Percentiles rank a stretch among this genome's conserved stretches.
These are phyloP conservation scores for Clavariopsis aquatica DNA, from an alignment of 495 filamentous ascomycete genomes.

Conservation along the genomic window DNA sequence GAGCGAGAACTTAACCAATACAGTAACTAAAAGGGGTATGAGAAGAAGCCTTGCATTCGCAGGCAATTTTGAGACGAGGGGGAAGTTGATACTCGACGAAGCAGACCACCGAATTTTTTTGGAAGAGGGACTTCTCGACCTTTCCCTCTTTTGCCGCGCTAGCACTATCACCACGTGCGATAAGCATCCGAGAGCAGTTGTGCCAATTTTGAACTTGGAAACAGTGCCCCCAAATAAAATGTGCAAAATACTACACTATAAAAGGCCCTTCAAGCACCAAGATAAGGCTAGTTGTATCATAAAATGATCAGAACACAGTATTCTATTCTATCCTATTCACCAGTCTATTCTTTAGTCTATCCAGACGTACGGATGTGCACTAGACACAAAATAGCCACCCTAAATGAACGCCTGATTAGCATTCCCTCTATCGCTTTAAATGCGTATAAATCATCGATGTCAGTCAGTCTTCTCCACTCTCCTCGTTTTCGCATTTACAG, in stretches of 20 bases:
- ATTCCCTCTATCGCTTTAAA: neutral
- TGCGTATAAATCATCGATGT: slow-evolving; percentile 2
- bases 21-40: neutral
- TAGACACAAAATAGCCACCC: neutral
- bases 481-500: neutral
- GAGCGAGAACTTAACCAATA: slow-evolving; percentile 5
- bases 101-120: neutral
- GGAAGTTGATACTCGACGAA: neutral
- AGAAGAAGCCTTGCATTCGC: slow-evolving; percentile 12
- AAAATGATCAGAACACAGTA: neutral
- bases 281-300: neutral
- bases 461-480: slow-evolving; percentile 20
- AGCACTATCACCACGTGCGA: slow-evolving; percentile 19
- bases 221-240: too few relatives aligned
- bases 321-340: neutral
- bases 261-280: neutral
- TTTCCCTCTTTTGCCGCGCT: slow-evolving; percentile 1
- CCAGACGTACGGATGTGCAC: neutral
- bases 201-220: neutral
- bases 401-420: neutral
- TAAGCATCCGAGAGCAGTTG: neutral
- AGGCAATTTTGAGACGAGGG: neutral
- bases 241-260: too few relatives aligned
- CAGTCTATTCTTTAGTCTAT: neutral
- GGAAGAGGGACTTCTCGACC: neutral